Evolutionary conservation across 2,329 filamentous ascomycete genomes (phyloP).

Genomic region (Colletotrichum graminicola): DNA sequence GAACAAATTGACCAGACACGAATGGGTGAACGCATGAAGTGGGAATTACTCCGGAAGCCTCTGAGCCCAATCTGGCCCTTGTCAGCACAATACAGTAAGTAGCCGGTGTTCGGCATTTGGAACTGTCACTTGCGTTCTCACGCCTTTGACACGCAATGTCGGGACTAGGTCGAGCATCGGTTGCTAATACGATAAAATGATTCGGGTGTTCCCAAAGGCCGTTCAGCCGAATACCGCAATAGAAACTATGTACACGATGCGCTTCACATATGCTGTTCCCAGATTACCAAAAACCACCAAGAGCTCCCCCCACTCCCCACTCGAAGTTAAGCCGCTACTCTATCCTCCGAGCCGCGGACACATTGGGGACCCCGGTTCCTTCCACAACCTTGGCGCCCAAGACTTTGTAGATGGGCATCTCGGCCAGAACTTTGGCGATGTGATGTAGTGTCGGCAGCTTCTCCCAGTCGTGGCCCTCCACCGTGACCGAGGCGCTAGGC

Average conservation of each 20-base stretch:
- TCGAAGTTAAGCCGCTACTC: conserved; percentile 5
- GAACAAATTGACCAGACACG: background rate
- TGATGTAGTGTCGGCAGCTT: conserved; percentile 72
- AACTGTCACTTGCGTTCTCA: background rate
- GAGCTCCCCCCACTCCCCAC: background rate
- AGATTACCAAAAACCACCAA: background rate
- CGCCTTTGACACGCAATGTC: background rate
- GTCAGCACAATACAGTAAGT: background rate
- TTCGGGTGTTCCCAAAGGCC: background rate
- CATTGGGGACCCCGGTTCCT: conserved; percentile 64
- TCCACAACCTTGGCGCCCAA: conserved; percentile 67
- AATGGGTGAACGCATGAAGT: background rate
- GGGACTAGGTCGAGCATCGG: background rate
- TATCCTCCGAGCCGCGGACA: conserved; percentile 47
- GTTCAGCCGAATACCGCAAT: background rate
- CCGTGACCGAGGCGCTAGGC: conserved; percentile 58
- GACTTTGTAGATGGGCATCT: conserved; percentile 69
- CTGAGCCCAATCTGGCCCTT: background rate
- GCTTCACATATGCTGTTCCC: background rate
- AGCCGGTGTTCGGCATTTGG: too few relatives aligned
- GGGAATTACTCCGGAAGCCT: too few relatives aligned
- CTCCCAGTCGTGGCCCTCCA: conserved; percentile 65
- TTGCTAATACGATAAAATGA: background rate
- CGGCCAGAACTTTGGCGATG: conserved; percentile 62
- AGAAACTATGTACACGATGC: background rate